Evolutionary conservation across 164 flowering plant genomes (phyloP), one percentile per base, ranked within the genome.

Genomic region (Warburgia ugandensis): DNA sequence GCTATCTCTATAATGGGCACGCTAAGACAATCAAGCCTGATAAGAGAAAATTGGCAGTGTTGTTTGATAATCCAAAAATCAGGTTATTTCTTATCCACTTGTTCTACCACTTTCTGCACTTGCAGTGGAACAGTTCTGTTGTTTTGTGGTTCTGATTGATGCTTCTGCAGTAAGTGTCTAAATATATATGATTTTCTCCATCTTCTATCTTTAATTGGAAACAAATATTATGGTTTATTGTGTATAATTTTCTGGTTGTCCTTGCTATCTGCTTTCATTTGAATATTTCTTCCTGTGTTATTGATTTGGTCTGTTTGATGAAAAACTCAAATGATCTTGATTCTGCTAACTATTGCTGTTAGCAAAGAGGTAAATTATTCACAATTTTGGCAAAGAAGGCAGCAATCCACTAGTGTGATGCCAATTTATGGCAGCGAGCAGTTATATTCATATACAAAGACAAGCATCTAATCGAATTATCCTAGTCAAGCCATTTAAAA

Each of bases 1-100:
- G 97, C 36, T 90, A 80, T 54, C 46, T 84, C 2, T 73, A 75
- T 55, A 78, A 77, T 53, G 97, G 97, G 57, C 97, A 90, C 72
- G 74, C 97, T 42, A 86, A 81, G 70, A 86, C 97, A 5, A 64
- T 86, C 37, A 79, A 65, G 50, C 96, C 97, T 31, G 97, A 86
- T 54, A 86, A 91, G 68, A 79, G 92, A 69, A 87, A 81, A 62
- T 52, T 91, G 44, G 94, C 84, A 11, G 45, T 77, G 40, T 49
- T 91, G 46, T 84, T 87, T 66, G 91, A 84, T 50, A 82, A 52
- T 31, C 88, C 90, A 16, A 53, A 59, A 31, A 73, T 84, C 75
- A 82, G 90, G 96, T 82, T 52, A 48, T 4, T 41, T 28, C 12
- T 22, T 39, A 47, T 20, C 20, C 27, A 6, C 46, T 35, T 21